Percentiles rank a stretch among this genome's conserved stretches.
These are phyloP conservation scores for Ilyonectria sp. DNA, from an alignment of 2,329 filamentous ascomycete species.

Conservation along the genomic window DNA sequence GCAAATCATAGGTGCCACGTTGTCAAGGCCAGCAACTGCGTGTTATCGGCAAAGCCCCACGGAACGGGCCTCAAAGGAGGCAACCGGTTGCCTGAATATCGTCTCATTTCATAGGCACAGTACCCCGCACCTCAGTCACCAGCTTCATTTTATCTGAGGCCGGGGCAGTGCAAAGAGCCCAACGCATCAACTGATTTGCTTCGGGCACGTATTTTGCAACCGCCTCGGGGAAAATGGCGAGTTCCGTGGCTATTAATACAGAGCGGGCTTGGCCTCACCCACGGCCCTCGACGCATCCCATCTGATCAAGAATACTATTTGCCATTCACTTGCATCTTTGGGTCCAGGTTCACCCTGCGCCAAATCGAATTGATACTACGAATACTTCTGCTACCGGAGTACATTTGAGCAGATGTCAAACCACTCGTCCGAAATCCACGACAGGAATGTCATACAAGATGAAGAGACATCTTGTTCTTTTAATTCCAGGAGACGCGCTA, in stretches of 20 bases:
- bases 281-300: background rate
- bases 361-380: background rate
- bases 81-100: background rate
- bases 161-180: background rate
- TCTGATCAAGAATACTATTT: no score
- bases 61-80: background rate
- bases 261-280: no score
- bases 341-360: background rate
- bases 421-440: background rate
- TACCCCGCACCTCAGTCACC: background rate
- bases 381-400: background rate
- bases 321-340: background rate
- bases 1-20: background rate
- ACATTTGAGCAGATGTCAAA: background rate
- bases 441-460: background rate
- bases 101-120: background rate
- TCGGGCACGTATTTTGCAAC: background rate
- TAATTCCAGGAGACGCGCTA: background rate
- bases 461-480: background rate
- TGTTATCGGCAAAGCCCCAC: background rate
- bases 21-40: background rate
- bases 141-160: background rate
- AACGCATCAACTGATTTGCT: background rate
- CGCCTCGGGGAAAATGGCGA: no score
- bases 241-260: no score